phyloP scores from a whole-genome alignment of 164 flowering plant genomes.

The Dillenia turbinata region DNA sequence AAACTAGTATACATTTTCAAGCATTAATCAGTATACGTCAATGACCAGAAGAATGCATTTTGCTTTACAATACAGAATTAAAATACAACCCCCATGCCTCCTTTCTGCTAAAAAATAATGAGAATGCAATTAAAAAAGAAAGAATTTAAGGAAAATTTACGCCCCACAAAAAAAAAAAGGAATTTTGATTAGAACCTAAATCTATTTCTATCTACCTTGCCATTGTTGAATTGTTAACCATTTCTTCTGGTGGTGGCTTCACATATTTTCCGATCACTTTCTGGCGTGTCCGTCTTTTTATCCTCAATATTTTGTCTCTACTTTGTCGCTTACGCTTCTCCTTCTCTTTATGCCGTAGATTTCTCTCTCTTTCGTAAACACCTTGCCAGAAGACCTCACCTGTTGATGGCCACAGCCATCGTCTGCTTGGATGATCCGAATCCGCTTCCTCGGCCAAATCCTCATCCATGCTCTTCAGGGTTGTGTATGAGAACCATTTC shows the following conservation, averaged over 20 bases:
- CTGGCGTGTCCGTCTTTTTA: constrained; percentile 50
- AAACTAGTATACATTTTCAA: constrained; percentile 23
- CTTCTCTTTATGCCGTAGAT: constrained; percentile 41
- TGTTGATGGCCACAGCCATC: constrained; percentile 92
- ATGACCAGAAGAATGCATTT: constrained; percentile 30
- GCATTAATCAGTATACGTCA: constrained; percentile 9
- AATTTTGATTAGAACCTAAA: constrained; percentile 23
- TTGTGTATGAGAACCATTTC: constrained; percentile 73
- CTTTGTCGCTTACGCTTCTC: constrained; percentile 64
- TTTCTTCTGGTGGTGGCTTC: constrained; percentile 68
- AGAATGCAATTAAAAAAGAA: background rate
- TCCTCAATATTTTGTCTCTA: constrained; percentile 60
- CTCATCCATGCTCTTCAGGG: constrained; percentile 91
- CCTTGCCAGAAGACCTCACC: constrained; percentile 97
- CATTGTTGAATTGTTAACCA: constrained; percentile 28
- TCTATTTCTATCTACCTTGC: constrained; percentile 1
- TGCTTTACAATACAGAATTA: constrained; percentile 20
- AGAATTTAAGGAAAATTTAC: constrained; percentile 5
- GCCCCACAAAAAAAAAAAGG: constrained; percentile 13
- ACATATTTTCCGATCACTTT: constrained; percentile 78
- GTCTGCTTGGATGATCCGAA: constrained; percentile 39
- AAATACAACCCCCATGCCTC: constrained; percentile 17
- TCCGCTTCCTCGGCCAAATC: constrained; percentile 91
- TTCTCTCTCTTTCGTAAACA: constrained; percentile 69
- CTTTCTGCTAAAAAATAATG: constrained; percentile 15